Base-by-base conservation (phyloP, 352 stramenopile genomes). In the Globisporangium viniferum region DNA sequence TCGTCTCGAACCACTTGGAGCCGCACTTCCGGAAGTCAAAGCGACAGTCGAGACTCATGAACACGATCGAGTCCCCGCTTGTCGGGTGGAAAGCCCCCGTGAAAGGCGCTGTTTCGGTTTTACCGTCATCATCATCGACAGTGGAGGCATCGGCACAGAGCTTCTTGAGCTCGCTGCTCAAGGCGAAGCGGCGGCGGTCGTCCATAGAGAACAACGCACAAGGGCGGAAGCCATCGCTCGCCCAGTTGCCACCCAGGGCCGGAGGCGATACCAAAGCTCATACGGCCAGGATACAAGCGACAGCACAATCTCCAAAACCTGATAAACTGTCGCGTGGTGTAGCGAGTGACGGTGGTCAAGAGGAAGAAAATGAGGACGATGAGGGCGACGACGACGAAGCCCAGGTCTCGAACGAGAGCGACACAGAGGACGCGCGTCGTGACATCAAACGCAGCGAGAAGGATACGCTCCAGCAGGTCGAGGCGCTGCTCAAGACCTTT, bases 391-490 rank as follows among this genome's bases (percentile, higher is more conserved):
- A 72, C 4, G 69, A 75, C 7, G 66, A 78, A 44, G 73, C 75
- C 18, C 62, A 73, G 15, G 49, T 67, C 22, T 60, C 64, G 46
- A 66, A 68, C 53, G 68, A 73, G 6, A 66, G 63, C 9, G 59
- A 64, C 39, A 49, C 39, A 31, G 70, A 75, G 46, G 58, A 73
- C 15, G 66, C 68, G 58, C 69, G 78, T 2, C 64, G 57, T 15
- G 64, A 67, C 15, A 82, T 89, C 61, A 89, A 89, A 65, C 60
- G 59, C 1, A 68, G 79, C 20, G 79, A 84, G 64, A 72, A 72
- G 48, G 71, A 86, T 56, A 88, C 76, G 24, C 70, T 90, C 22
- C 73, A 64, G 49, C 74, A 88, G 61, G 81, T 81, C 5, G 78
- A 90, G 29, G 64, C 66, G 18, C 70, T 90, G 10, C 64, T 86